Evolutionary conservation across 2,329 filamentous ascomycete species (phyloP), one percentile per base, ranked within the genome.

Genomic region (Lasiodiplodia citricola): DNA sequence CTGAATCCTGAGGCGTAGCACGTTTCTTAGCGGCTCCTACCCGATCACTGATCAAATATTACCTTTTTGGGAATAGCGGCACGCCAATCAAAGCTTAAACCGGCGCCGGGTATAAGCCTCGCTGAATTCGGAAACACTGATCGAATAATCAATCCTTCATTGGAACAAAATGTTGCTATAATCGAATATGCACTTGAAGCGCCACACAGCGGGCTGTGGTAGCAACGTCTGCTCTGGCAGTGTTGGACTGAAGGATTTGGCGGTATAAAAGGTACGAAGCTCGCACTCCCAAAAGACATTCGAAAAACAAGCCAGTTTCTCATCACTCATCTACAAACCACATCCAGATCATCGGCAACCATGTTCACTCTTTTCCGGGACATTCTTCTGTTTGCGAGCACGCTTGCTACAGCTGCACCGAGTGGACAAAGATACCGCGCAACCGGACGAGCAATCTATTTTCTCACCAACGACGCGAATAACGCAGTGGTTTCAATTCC

Each of bases 401-500:
- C 18, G 1, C 25, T 51, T 6, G 41, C n/a, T 47, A 23, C 57
- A 47, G 41, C 14, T 35, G 23, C 38, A 25, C 23, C 57, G 6
- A 21, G 8, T 21, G 8, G 31, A 11, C 50, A 35, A 37, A 51
- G 10, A 16, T 51, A 44, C 16, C 54, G 10, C n/a, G 10, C 13
- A 31, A 23, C 21, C 25, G 75, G 72, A 35, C 85, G 85, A 73
- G 87, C 86, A 0, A 73, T 88, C 21, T 90, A 90, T 75, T 77
- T 88, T 66, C 77, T 88, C 50, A 87, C 84, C 44, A 90, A 90
- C 71, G 81, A 85, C 2, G 75, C 74, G 11, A 71, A 81, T 0
- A 87, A 88, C 66, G 75, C 80, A 0, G 80, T 89, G 2, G 79
- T 87, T 1, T 83, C 86, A 0, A 66, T 89, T 1, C 81, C 83